A percentile compares a stretch with the other conserved stretches of the same genome.
These are phyloP conservation scores for Heritiera littoralis DNA, from an alignment of 345 rosid genomes.

Conservation along the genomic window DNA sequence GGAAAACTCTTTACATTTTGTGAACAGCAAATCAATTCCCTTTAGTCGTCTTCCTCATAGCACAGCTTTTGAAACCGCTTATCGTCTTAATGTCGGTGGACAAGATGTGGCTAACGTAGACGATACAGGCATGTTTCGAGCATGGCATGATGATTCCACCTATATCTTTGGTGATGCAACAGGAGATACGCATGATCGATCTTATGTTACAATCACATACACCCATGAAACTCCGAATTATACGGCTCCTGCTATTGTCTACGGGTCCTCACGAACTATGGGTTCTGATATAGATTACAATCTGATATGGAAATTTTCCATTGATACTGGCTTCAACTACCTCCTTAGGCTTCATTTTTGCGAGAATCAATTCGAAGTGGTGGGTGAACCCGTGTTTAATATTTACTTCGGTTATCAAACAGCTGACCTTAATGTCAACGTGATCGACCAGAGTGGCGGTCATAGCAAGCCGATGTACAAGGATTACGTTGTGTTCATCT, in stretches of 20 bases:
- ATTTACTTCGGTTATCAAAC: conserved; percentile 29
- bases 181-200: rapidly evolving
- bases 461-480: conserved; percentile 27
- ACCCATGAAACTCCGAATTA: conserved; percentile 4
- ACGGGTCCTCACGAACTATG: conserved; percentile 34
- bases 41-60: not conserved
- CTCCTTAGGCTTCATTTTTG: conserved; percentile 49
- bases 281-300: conserved; percentile 26
- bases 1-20: conserved; percentile 11
- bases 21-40: not conserved
- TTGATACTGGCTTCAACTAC: conserved; percentile 40
- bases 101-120: not conserved
- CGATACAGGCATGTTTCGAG: conserved; percentile 36
- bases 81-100: conserved; percentile 43
- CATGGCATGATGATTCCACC: conserved; percentile 30
- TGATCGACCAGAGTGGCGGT: conserved; percentile 28
- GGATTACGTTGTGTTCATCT: conserved; percentile 28
- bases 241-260: conserved; percentile 36
- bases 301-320: conserved; percentile 37
- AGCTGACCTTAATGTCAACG: conserved; percentile 18
- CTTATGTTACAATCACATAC: not conserved
- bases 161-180: not conserved
- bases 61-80: conserved; percentile 30
- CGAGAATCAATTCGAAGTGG: conserved; percentile 23
- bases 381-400: conserved; percentile 15